Evolutionary conservation across 768 basidiomycete genomes (phyloP).

Genomic region (Tricholoma hemisulphureum): DNA sequence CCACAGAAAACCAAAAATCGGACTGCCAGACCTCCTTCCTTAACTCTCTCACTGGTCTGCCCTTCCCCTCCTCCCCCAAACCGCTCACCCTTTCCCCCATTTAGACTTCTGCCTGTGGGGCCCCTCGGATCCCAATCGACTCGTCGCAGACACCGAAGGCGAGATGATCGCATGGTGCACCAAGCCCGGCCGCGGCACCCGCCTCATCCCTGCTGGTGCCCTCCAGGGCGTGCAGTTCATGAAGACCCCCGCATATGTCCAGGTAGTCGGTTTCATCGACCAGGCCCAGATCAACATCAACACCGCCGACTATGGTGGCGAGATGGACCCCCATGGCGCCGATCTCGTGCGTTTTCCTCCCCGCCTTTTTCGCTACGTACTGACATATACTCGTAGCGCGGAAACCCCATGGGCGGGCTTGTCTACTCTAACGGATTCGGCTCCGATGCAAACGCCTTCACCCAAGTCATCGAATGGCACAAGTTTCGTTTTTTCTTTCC

Average conservation of each 20-base stretch:
- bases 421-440: slow-evolving; percentile 60
- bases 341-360: slow-evolving; percentile 19
- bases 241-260: slow-evolving; percentile 50
- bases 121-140: slow-evolving; percentile 41
- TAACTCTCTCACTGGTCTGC: slow-evolving; percentile 49
- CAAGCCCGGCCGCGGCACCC: slow-evolving; percentile 60
- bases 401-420: slow-evolving; percentile 78
- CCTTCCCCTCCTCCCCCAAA: not conserved
- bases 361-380: not conserved
- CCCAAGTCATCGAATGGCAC: slow-evolving; percentile 69
- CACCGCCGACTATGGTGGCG: slow-evolving; percentile 58
- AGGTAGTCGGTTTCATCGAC: slow-evolving; percentile 56
- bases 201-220: slow-evolving; percentile 58
- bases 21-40: slow-evolving; percentile 60
- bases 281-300: slow-evolving; percentile 53
- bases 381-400: slow-evolving; percentile 44
- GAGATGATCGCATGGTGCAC: slow-evolving; percentile 69
- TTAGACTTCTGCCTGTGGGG: slow-evolving; percentile 63
- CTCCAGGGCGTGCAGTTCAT: slow-evolving; percentile 57
- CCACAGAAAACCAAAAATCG: slow-evolving; percentile 59
- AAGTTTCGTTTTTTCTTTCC: slow-evolving; percentile 34
- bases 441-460: slow-evolving; percentile 38
- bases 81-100: not conserved
- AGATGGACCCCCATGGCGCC: slow-evolving; percentile 69
- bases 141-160: slow-evolving; percentile 58